Evolutionary conservation across 495 filamentous ascomycete species (phyloP).

Genomic region (Platismatia glauca): DNA sequence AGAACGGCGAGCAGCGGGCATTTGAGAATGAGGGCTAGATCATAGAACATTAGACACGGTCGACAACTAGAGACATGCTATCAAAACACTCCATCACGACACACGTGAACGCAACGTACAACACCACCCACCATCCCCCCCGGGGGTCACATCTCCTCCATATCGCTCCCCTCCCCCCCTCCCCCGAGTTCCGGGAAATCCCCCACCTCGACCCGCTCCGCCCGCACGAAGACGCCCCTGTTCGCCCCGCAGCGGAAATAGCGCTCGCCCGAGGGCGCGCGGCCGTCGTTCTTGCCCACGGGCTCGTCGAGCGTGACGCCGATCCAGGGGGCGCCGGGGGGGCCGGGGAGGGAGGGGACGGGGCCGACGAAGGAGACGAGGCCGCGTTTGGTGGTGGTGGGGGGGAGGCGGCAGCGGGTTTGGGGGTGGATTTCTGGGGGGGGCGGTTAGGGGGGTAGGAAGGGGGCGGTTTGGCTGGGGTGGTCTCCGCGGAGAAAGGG

Average conservation of each 20-base stretch:
- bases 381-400: constrained; percentile 67
- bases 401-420: constrained; percentile 55
- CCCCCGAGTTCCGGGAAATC: constrained; percentile 60
- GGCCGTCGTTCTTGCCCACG: constrained; percentile 83
- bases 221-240: constrained; percentile 77
- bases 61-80: no score
- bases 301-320: constrained; percentile 82
- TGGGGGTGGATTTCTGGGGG: constrained; percentile 44
- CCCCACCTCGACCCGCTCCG: constrained; percentile 82
- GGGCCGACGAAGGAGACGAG: constrained; percentile 73
- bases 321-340: constrained; percentile 65
- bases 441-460: constrained; percentile 43
- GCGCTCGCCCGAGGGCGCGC: constrained; percentile 56
- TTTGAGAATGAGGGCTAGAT: no score
- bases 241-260: constrained; percentile 71
- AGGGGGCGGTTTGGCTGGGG: constrained; percentile 49
- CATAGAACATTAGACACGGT: no score
- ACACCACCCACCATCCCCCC: neutral
- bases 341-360: constrained; percentile 67
- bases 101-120: neutral
- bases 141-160: constrained; percentile 68
- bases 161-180: constrained; percentile 57
- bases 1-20: neutral
- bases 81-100: neutral
- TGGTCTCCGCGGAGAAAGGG: constrained; percentile 8